Percentiles rank a stretch among this genome's conserved stretches.
Conservation (phyloP, 805 yeast genomes). For the Scheffersomyces spartinae region DNA sequence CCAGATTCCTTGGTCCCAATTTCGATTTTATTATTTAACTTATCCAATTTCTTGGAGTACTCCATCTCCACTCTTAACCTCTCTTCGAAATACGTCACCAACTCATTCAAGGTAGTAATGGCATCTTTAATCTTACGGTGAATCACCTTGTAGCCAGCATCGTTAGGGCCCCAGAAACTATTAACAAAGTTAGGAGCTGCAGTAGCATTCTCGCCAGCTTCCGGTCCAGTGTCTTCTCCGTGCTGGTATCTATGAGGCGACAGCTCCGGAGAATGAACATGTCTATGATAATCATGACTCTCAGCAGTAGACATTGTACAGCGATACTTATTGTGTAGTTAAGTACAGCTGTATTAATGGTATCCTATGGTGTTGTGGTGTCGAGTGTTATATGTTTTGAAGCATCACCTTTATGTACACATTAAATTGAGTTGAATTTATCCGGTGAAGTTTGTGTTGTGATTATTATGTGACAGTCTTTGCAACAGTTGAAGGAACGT, state of each 20-base stretch:
- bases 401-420: no score
- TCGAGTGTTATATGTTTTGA: no score
- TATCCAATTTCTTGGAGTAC: conserved; percentile 18
- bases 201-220: no score
- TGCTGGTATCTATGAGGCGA: conserved; percentile 1
- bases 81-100: conserved; percentile 25
- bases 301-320: no score
- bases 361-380: no score
- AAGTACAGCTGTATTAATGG: no score
- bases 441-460: no score
- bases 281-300: no score
- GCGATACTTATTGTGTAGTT: no score
- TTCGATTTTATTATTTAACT: conserved; percentile 10
- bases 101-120: conserved; percentile 22
- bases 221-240: conserved; percentile 2
- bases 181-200: conserved; percentile 25
- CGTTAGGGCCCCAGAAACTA: conserved; percentile 30
- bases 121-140: conserved; percentile 20
- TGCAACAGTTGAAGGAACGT: no score
- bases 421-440: no score
- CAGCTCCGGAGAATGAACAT: not conserved
- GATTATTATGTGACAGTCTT: no score
- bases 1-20: conserved; percentile 30
- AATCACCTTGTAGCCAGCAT: conserved; percentile 18
- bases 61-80: conserved; percentile 26